Conservation (phyloP, 1,284 basidiomycete genomes). For the Exsudoporus floridanus region DNA sequence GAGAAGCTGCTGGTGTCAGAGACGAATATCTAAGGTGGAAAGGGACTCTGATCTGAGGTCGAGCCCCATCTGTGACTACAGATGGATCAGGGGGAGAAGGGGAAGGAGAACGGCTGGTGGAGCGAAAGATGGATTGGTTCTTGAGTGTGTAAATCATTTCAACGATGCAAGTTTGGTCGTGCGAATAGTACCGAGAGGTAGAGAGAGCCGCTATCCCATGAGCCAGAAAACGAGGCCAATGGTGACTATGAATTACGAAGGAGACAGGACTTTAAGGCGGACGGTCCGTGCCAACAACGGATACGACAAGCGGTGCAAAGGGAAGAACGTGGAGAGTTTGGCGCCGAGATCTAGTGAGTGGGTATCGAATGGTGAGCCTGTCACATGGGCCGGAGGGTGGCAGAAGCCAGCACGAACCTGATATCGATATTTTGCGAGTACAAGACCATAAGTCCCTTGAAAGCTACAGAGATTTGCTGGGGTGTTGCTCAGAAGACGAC, state of each 20-base stretch:
- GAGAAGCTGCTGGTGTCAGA: conserved; percentile 34
- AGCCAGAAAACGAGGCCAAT: conserved; percentile 33
- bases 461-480: conserved; percentile 15
- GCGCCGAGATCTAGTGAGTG: conserved; percentile 44
- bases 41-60: conserved; percentile 56
- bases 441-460: conserved; percentile 50
- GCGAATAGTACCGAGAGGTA: conserved; percentile 35
- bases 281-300: conserved; percentile 67
- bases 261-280: conserved; percentile 61
- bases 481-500: not conserved
- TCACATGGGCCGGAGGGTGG: not conserved
- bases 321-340: conserved; percentile 54
- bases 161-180: conserved; percentile 20
- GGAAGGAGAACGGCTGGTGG: conserved; percentile 61
- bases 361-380: conserved; percentile 1
- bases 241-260: conserved; percentile 5
- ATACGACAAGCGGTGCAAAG: conserved; percentile 60
- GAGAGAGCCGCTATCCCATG: conserved; percentile 70
- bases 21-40: conserved; percentile 56
- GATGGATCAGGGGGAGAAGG: conserved; percentile 46
- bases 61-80: conserved; percentile 43
- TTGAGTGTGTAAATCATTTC: conserved; percentile 64
- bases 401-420: conserved; percentile 22
- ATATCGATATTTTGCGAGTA: conserved; percentile 28
- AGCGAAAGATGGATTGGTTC: conserved; percentile 63